Percentiles rank a stretch among this genome's conserved stretches.
These are phyloP conservation scores for Eragrostis tef DNA, from an alignment of 202 grass and related monocot species.

Conservation along the genomic window DNA sequence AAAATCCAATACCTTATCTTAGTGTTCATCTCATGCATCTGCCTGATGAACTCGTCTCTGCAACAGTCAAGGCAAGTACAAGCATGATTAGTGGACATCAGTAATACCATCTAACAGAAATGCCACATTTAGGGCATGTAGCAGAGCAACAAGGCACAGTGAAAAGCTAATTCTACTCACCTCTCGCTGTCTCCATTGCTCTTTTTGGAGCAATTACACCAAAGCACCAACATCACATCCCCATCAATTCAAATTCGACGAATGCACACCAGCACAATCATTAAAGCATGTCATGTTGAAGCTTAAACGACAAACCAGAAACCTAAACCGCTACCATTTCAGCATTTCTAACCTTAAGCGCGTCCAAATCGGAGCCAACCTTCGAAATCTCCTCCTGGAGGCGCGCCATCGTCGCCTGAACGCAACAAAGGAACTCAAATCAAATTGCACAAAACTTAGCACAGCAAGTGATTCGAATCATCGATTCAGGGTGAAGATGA, in stretches of 20 bases:
- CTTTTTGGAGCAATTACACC: slow-evolving; percentile 55
- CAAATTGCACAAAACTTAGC: slow-evolving; percentile 17
- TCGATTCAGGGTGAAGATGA: background rate
- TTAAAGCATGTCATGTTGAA: background rate
- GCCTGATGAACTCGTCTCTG: slow-evolving; percentile 69
- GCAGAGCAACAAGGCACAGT: background rate
- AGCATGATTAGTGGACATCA: background rate
- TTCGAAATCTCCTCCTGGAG: slow-evolving; percentile 70
- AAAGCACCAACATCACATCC: slow-evolving; percentile 36
- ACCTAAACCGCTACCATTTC: background rate
- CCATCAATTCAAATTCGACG: slow-evolving; percentile 23
- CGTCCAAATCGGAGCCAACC: slow-evolving; percentile 53
- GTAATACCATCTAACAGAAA: background rate
- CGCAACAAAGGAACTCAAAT: background rate
- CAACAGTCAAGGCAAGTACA: slow-evolving; percentile 29
- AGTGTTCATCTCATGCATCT: slow-evolving; percentile 74
- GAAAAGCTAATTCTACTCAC: slow-evolving; percentile 46
- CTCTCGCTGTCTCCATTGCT: slow-evolving; percentile 60
- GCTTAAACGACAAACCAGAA: background rate
- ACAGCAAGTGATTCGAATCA: background rate
- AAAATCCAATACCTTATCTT: slow-evolving; percentile 66
- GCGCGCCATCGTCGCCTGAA: slow-evolving; percentile 57
- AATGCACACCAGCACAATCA: slow-evolving; percentile 15
- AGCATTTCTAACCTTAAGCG: slow-evolving; percentile 59
- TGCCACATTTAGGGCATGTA: background rate